Evolutionary conservation across 495 filamentous ascomycete species (phyloP).

Genomic region (Penicillium longicatenatum): DNA sequence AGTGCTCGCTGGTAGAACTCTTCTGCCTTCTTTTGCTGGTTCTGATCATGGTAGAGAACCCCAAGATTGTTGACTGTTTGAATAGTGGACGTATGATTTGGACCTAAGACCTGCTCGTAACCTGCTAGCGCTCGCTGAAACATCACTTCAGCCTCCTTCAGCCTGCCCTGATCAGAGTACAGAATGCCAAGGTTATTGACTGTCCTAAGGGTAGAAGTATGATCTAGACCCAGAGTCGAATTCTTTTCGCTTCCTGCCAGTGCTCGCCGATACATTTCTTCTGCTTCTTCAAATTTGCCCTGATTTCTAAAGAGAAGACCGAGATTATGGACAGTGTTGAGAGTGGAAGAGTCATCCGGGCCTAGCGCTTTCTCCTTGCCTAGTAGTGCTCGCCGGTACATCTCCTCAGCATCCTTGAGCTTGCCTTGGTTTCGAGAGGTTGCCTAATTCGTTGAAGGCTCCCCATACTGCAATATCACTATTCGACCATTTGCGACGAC

Average conservation of each 20-base stretch:
- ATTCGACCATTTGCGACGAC: constrained; percentile 7
- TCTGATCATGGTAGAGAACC: constrained; percentile 25
- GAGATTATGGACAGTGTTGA: constrained; percentile 39
- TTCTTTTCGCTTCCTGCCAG: constrained; percentile 32
- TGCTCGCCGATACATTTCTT: constrained; percentile 23
- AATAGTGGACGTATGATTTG: constrained; percentile 37
- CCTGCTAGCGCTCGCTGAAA: constrained; percentile 18
- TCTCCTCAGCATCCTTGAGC: constrained; percentile 37
- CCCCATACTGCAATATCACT: constrained; percentile 16
- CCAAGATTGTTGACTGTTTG: constrained; percentile 38
- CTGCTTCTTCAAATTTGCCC: constrained; percentile 36
- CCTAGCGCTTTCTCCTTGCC: constrained; percentile 39
- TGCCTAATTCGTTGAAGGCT: constrained; percentile 17
- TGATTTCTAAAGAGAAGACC: constrained; percentile 28
- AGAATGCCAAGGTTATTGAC: constrained; percentile 40
- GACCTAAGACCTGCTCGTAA: constrained; percentile 37
- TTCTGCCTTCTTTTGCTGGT: constrained; percentile 36
- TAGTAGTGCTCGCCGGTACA: constrained; percentile 31
- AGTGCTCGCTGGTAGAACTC: not conserved
- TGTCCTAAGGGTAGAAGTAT: constrained; percentile 31
- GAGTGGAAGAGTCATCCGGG: constrained; percentile 34
- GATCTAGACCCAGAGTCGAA: constrained; percentile 24
- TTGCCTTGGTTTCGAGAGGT: constrained; percentile 30
- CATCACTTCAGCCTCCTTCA: constrained; percentile 40
- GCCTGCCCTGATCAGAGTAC: constrained; percentile 37